phyloP scores from a whole-genome alignment of 306 rosid genomes.

The Inga laurina region DNA sequence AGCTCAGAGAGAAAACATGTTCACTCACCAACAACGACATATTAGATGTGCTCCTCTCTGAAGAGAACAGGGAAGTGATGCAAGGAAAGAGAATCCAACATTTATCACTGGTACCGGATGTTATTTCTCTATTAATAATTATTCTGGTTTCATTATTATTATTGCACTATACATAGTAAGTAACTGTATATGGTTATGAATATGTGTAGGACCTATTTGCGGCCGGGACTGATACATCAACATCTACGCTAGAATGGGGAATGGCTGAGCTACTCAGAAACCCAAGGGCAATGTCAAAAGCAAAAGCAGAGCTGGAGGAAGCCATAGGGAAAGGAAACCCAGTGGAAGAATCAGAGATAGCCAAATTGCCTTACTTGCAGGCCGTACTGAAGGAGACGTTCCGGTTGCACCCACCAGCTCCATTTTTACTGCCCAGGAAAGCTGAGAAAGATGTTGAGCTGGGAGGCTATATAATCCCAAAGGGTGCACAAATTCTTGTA shows the following conservation, averaged over 20 bases:
- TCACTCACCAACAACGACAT: constrained; percentile 3
- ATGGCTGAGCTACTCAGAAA: constrained; percentile 42
- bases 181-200: background rate
- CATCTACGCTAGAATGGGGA: constrained; percentile 44
- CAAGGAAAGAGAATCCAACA: background rate
- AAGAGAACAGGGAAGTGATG: constrained; percentile 30
- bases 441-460: constrained; percentile 38
- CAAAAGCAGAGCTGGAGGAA: constrained; percentile 34
- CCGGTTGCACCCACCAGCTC: constrained; percentile 10
- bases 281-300: constrained; percentile 43
- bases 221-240: constrained; percentile 48
- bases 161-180: background rate
- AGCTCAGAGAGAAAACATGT: background rate
- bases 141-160: background rate
- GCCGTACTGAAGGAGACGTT: constrained; percentile 19
- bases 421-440: constrained; percentile 43
- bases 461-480: constrained; percentile 37
- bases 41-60: constrained; percentile 36
- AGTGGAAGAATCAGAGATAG: constrained; percentile 46
- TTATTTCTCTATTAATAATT: background rate
- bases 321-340: constrained; percentile 48
- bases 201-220: constrained; percentile 39
- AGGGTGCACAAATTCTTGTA: constrained; percentile 41
- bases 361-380: constrained; percentile 43
- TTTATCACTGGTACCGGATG: constrained; percentile 21